Evolutionary conservation across 306 rosid genomes (phyloP).

Genomic region (Begonia masoniana): DNA sequence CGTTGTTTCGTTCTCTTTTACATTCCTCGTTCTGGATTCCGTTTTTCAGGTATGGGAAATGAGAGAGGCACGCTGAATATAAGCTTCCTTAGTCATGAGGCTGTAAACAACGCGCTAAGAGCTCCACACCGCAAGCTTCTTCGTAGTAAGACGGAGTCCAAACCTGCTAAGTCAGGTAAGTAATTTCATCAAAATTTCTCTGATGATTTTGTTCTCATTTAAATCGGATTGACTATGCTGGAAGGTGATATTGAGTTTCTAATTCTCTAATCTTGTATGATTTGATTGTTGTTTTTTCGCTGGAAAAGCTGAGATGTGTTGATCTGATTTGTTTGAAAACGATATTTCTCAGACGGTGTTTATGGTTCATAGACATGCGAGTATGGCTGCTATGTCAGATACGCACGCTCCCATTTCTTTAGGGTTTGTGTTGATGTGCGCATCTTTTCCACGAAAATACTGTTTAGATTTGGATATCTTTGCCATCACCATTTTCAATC

Average conservation of each 20-base stretch:
- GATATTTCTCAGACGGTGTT: constrained; percentile 7
- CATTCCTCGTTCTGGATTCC: background rate
- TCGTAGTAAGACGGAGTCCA: constrained; percentile 13
- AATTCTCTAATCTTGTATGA: background rate
- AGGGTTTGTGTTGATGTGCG: constrained; percentile 14
- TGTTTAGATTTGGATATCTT: background rate
- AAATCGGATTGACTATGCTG: no score
- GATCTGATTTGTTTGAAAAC: background rate
- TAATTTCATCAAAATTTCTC: background rate
- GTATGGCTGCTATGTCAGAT: constrained; percentile 23
- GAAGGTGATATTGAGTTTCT: background rate
- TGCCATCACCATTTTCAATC: background rate
- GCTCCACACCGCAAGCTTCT: constrained; percentile 58
- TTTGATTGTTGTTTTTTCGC: background rate
- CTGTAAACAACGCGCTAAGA: constrained; percentile 2
- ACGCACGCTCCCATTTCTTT: constrained; percentile 13
- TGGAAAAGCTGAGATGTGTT: constrained; percentile 1
- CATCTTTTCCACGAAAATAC: constrained; percentile 4
- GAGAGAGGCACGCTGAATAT: constrained; percentile 4
- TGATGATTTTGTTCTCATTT: background rate
- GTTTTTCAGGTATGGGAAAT: constrained; percentile 20
- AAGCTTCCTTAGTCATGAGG: constrained; percentile 2
- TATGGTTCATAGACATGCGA: constrained; percentile 2
- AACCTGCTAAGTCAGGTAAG: no score
- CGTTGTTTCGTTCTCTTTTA: background rate